Base-by-base conservation (phyloP, 2,329 filamentous ascomycete genomes). In the Cadophora luteo-olivacea region DNA sequence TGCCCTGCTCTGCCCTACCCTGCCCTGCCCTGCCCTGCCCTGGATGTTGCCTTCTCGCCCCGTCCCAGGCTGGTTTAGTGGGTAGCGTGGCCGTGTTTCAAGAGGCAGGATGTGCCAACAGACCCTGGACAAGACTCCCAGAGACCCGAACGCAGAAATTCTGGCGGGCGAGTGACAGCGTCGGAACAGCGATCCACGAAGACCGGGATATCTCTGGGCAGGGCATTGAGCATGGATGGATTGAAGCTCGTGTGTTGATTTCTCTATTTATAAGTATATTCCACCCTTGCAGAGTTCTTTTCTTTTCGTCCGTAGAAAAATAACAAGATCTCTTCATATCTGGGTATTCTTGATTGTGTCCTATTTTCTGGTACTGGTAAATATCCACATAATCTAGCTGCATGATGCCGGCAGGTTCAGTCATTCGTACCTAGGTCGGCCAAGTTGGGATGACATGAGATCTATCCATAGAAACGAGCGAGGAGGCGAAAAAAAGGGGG, bases 1-100 rank as follows among this genome's bases (percentile, higher is more conserved):
- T 41, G 49, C n/a, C 57, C 19, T 62, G 8, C 45, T 22, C 22
- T 36, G 25, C n/a, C 9, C 5, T 33, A 7, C 54, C 52, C 11
- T 49, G 14, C 24, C 58, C n/a, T 63, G 12, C 25, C 48, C 33
- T 25, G 19, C 12, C 12, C 3, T 38, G 11, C 22, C 55, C 14
- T 45, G 51, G 61, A 64, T 36, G 22, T 52, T 55, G 49, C 41
- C 45, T 51, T 29, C 19, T 60, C 54, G 33, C 24, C 36, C 58
- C n/a, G 33, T 61, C 60, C 45, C 41, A 62, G 45, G 60, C 41
- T 22, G 60, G 61, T 55, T 29, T 33, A 45, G 52, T 36, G 63
- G 29, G 5, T 57, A 65, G 52, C 52, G 54, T 51, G 63, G 55
- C 32, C 63, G 63, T 58, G 63, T 65, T 65, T 65, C 63, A 65